Evolutionary conservation across 2,329 filamentous ascomycete species (phyloP), one percentile per base, ranked within the genome.

Genomic region (Monilinia vaccinii-corymbosi): DNA sequence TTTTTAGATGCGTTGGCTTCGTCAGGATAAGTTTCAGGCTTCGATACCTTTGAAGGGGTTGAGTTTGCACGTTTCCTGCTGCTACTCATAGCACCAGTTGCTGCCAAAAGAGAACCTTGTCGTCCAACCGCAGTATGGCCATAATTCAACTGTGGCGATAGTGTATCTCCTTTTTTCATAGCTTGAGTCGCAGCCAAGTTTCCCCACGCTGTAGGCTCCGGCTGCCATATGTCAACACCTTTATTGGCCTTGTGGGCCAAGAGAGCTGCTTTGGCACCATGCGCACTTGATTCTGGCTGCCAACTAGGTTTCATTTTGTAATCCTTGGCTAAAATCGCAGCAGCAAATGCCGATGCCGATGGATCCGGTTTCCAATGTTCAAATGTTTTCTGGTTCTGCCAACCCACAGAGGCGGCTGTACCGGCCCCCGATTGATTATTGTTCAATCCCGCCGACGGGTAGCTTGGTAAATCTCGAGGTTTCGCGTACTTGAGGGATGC

Each of bases 231-330:
- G 62, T 79, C 77, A 55, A 79, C 71, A 68, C 78, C 81, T 55
- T 68, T 77, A 52, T 78, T 78, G 58, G 80, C 78, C 67, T 73
- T 78, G 64, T 73, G 80, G 70, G 89, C 89, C 31, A 89, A 75
- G 11, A 90, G 71, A 4, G 91, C 91, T 51, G 91, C 89, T 70
- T 88, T 89, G 55, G 87, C 85, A 40, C 88, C 87, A 53, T 85
- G 82, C 14, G 82, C 76, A 56, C 82, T 88, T 59, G 80, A 75
- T 61, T 84, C 77, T 10, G 85, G 83, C 64, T 87, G 79, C 83
- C 84, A 87, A 9, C 79, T 61, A 3, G 86, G 69, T 21, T 68
- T 63, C 66, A 68, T 67, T 69, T 82, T 81, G 67, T 84, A 84
- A 68, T 85, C 80, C 66, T 83, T 81, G 25, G 81, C 83, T 36